Percentiles rank a stretch among this genome's conserved stretches.
Conservation (phyloP, 1,284 basidiomycete genomes). For the Mycosarcoma maydis region DNA sequence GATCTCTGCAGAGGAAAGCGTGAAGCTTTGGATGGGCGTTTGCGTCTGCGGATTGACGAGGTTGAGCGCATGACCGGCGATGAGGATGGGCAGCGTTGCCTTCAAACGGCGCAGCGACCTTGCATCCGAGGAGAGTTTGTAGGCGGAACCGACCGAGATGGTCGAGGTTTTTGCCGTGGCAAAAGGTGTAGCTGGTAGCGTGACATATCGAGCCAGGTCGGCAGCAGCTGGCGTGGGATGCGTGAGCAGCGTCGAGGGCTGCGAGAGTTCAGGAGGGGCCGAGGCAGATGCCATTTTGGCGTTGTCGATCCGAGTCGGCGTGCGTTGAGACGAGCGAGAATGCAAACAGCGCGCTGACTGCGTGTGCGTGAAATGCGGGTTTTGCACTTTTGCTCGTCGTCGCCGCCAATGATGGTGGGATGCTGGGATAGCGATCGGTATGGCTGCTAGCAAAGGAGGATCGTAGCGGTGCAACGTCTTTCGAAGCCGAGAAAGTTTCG, state of each 20-base stretch:
- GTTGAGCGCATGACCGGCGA: constrained; percentile 35
- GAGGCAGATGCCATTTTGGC: constrained; percentile 34
- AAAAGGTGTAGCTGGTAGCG: constrained; percentile 26
- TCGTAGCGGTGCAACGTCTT: too few relatives aligned
- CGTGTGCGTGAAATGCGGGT: too few relatives aligned
- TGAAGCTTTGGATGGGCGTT: constrained; percentile 45
- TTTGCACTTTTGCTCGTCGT: too few relatives aligned
- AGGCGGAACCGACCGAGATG: constrained; percentile 36
- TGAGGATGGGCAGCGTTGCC: constrained; percentile 34
- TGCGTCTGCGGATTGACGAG: constrained; percentile 45
- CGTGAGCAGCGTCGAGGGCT: constrained; percentile 30
- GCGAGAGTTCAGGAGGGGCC: constrained; percentile 27
- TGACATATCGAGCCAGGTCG: constrained; percentile 26
- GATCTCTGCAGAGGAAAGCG: constrained; percentile 29
- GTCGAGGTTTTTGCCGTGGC: constrained; percentile 26
- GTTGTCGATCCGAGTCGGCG: too few relatives aligned
- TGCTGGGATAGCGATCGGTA: too few relatives aligned
- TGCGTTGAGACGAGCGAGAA: too few relatives aligned
- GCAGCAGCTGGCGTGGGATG: constrained; percentile 27
- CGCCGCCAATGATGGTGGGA: too few relatives aligned
- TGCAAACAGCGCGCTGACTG: too few relatives aligned
- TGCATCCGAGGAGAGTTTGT: constrained; percentile 41
- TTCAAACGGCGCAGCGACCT: constrained; percentile 33
- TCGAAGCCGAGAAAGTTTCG: too few relatives aligned
- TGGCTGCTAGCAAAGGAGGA: too few relatives aligned